These are phyloP conservation scores for Retiboletus fuscus DNA, from an alignment of 1,284 basidiomycete genomes.

Conservation along the genomic window DNA sequence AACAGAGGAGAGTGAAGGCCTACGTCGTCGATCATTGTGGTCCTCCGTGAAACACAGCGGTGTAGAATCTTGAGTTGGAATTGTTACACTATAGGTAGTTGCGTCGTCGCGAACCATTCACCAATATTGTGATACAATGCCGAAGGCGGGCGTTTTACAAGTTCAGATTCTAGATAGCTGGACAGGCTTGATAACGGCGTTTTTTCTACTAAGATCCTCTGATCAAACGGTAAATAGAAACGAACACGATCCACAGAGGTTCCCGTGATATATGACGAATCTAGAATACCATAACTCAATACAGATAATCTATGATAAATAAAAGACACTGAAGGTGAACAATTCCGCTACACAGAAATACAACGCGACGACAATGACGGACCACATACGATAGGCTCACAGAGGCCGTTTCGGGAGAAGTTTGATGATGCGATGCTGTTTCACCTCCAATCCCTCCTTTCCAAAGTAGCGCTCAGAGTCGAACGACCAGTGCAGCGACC, in stretches of 20 bases:
- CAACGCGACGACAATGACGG: background rate
- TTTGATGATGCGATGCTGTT: conserved; percentile 58
- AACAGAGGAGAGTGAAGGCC: conserved; percentile 80
- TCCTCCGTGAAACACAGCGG: conserved; percentile 32
- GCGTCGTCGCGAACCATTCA: background rate
- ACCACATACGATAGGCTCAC: conserved; percentile 23
- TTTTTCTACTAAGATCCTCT: conserved; percentile 17
- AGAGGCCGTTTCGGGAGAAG: conserved; percentile 53
- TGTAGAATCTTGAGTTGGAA: background rate
- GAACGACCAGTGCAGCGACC: conserved; percentile 71
- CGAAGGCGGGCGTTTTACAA: conserved; percentile 7
- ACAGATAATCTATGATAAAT: conserved; percentile 25
- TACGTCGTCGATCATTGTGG: conserved; percentile 83
- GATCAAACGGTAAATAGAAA: conserved; percentile 25
- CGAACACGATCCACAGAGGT: conserved; percentile 17
- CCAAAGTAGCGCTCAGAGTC: conserved; percentile 69
- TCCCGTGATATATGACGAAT: background rate
- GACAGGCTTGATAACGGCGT: conserved; percentile 1
- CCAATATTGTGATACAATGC: background rate
- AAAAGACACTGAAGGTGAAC: background rate
- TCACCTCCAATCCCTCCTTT: conserved; percentile 58
- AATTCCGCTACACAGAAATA: background rate
- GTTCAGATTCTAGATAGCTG: conserved; percentile 19
- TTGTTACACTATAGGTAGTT: background rate
- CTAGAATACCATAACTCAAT: conserved; percentile 26